Evolutionary conservation across 345 rosid species (phyloP), one percentile per base, ranked within the genome.

Genomic region (Eucalyptus marginata): DNA sequence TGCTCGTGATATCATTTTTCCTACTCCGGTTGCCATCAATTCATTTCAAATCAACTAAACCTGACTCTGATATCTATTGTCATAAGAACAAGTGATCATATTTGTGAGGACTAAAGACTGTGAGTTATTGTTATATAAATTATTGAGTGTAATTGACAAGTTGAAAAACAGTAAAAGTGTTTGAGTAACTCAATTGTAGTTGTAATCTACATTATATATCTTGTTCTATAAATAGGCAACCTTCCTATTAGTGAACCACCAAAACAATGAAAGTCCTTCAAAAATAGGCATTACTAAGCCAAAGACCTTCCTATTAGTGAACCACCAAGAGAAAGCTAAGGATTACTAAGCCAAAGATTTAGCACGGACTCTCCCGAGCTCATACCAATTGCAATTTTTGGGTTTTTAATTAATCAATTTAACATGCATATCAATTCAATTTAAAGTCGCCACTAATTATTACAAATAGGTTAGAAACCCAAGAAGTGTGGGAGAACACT

Each of bases 31-130:
- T 7, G 10, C 20, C 10, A n/a, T 64, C 76, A 64, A 64, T 64
- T 14, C 76, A 64, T 64, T 64, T n/a, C 3, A n/a, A n/a, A 7
- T n/a, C 76, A 64, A 6, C 0, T 27, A 16, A 59, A 13, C 16
- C 0, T 5, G 14, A 0, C 66, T 59, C 31, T 59, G 0, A 59
- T 13, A 27, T 29, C 33, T 6, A 27, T 27, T 11, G 15, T 27
- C 14, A 59, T 6, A 27, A 59, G 7, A 59, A 59, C 16, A 27
- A 59, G 68, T 6, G 8, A 59, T 59, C 68, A 27, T 59, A 58
- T 59, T 59, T 27, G 15, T 59, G 68, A 27, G 68, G 16, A 27
- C 16, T 0, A 27, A 59, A 59, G 14, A 59, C 1, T 27, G 7
- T 1, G 2, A 27, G 16, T 59, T 27, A 59, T 59, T 59, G 1